phyloP scores from a whole-genome alignment of 495 filamentous ascomycete species.

The Lasiosphaeria hispida region DNA sequence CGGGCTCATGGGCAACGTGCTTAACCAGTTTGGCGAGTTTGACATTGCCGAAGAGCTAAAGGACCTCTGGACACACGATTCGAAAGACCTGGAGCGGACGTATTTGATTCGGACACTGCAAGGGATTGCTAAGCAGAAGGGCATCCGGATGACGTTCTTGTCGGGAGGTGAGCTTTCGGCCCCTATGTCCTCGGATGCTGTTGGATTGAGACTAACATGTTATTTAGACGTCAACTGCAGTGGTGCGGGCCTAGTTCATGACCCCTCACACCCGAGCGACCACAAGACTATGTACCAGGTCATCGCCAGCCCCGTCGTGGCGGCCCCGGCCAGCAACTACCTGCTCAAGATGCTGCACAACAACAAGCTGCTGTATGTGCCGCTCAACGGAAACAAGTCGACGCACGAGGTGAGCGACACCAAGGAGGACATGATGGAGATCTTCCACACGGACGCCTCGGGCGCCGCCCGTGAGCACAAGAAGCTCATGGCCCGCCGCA shows the following conservation, averaged over 20 bases:
- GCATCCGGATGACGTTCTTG: constrained; percentile 92
- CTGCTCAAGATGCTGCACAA: constrained; percentile 80
- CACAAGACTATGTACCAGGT: constrained; percentile 99
- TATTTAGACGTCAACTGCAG: constrained; percentile 79
- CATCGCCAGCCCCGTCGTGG: constrained; percentile 87
- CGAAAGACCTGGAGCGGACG: constrained; percentile 94
- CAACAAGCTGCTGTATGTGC: constrained; percentile 86
- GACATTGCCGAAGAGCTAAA: constrained; percentile 90
- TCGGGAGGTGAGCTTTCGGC: constrained; percentile 61
- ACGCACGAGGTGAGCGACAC: constrained; percentile 70
- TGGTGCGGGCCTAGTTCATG: constrained; percentile 91
- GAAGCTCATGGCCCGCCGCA: constrained; percentile 86
- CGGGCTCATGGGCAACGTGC: constrained; percentile 87
- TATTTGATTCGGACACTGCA: constrained; percentile 95
- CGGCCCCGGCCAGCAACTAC: constrained; percentile 77
- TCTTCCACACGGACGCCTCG: constrained; percentile 87
- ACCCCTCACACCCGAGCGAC: constrained; percentile 82
- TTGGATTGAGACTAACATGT: constrained; percentile 8
- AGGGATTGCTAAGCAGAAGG: constrained; percentile 89
- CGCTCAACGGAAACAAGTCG: constrained; percentile 82
- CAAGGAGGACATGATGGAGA: constrained; percentile 99
- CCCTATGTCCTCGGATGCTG: background rate
- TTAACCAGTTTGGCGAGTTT: constrained; percentile 96
- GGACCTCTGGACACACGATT: constrained; percentile 97
- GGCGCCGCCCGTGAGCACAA: constrained; percentile 77